Evolutionary conservation across 441 rosid genomes (phyloP).

Genomic region (Populus trichocarpa): DNA sequence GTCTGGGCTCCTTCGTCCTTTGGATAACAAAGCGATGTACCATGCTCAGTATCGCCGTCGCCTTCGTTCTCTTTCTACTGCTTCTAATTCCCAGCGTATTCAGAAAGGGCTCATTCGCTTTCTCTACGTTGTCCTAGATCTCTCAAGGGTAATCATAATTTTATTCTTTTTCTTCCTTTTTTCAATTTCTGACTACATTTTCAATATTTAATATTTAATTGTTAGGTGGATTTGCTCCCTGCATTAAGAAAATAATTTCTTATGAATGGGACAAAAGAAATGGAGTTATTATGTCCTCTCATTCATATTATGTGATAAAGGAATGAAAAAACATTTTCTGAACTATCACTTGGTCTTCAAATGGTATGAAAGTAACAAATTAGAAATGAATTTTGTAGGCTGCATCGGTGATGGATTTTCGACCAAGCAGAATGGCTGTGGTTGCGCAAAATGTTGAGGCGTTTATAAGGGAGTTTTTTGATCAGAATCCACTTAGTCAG

Average conservation of each 20-base stretch:
- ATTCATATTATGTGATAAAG: background rate
- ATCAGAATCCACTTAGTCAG: conserved; percentile 83
- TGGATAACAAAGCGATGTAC: conserved; percentile 63
- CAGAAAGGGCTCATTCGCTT: conserved; percentile 95
- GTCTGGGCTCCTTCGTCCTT: conserved; percentile 77
- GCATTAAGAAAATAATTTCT: background rate
- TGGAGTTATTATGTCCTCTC: background rate
- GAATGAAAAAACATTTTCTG: background rate
- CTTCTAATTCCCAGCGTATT: conserved; percentile 54
- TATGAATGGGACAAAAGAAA: background rate
- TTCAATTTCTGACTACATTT: background rate
- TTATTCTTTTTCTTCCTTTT: background rate
- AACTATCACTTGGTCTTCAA: background rate
- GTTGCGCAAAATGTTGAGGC: conserved; percentile 72
- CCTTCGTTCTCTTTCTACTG: conserved; percentile 46
- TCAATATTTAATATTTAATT: background rate
- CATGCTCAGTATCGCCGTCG: conserved; percentile 83
- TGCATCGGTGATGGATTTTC: conserved; percentile 71
- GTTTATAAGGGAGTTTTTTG: conserved; percentile 84
- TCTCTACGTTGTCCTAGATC: conserved; percentile 75
- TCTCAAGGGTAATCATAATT: conserved; percentile 53
- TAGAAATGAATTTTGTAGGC: conserved; percentile 40
- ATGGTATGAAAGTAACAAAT: background rate
- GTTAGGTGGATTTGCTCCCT: background rate
- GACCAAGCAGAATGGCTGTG: conserved; percentile 68